Base-by-base conservation (phyloP, 306 rosid species). In the Astragalus glycyphyllos region DNA sequence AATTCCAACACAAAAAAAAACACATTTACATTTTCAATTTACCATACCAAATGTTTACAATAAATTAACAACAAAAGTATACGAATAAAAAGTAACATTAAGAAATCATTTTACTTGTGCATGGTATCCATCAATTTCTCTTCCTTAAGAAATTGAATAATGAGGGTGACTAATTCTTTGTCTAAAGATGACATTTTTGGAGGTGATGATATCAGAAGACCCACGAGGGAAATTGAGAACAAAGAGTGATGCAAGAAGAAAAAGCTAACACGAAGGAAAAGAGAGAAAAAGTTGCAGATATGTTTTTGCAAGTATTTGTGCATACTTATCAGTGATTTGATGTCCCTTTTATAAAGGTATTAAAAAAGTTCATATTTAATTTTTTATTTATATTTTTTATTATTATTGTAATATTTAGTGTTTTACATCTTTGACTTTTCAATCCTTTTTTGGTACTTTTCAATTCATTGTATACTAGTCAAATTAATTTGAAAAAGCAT, bases 141-240 rank as follows among this genome's bases (percentile, higher is more conserved):
- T 73, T 92, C 96, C 2, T 85, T 81, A 11, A 92, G 92, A 82
- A 81, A 92, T 82, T 92, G 98, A 72, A 92, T 88, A 29, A 92
- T 69, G 53, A 92, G 86, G 57, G 86, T 77, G 79, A 85, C 88
- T 82, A 92, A 17, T 75, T 92, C 92, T 80, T 80, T 81, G 77
- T 81, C 79, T 81, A 90, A 64, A 82, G 88, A 81, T 61, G 90
- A 60, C 98, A 89, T 87, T 10, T 77, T 72, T 56, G 8, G 5
- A 5, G 34, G 11, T 1, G n/a, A 13, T 65, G 15, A 23, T 23
- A 23, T 1, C 2, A 23, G 29, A 23, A 23, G 29, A 23, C n/a
- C n/a, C n/a, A n/a, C n/a, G n/a, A n/a, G n/a, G n/a, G n/a, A n/a
- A n/a, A n/a, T n/a, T n/a, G n/a, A n/a, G n/a, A n/a, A n/a, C n/a